phyloP scores from a whole-genome alignment of 1,139 yeast species.

The Yamadazyma buinensis region DNA sequence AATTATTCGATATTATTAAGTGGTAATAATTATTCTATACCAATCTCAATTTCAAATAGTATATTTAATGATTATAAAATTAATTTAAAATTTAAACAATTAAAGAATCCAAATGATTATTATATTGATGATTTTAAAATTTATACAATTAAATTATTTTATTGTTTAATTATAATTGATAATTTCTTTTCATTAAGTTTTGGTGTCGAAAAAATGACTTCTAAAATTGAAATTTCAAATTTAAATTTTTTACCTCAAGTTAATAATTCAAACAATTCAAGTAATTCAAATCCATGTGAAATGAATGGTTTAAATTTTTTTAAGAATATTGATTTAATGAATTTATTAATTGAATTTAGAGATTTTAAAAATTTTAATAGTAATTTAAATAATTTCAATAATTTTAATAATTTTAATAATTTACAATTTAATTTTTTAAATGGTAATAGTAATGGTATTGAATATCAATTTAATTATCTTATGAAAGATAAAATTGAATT shows the following conservation, averaged over 20 bases:
- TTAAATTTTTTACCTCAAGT: constrained; percentile 15
- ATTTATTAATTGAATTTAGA: constrained; percentile 16
- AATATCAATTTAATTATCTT: constrained; percentile 9
- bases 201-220: constrained; percentile 48
- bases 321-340: constrained; percentile 14
- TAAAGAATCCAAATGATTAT: constrained; percentile 14
- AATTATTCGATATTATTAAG: constrained; percentile 56
- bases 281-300: constrained; percentile 9
- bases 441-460: constrained; percentile 4
- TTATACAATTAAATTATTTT: constrained; percentile 48
- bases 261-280: constrained; percentile 6
- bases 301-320: constrained; percentile 12
- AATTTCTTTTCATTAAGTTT: constrained; percentile 52
- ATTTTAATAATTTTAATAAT: constrained; percentile 2
- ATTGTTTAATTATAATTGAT: constrained; percentile 49
- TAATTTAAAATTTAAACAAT: constrained; percentile 32
- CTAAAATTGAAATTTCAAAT: constrained; percentile 6
- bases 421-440: constrained; percentile 3
- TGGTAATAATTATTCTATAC: constrained; percentile 55
- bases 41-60: constrained; percentile 50
- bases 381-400: constrained; percentile 3
- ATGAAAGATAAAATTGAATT: constrained; percentile 19
- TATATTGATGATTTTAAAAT: constrained; percentile 36
- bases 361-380: constrained; percentile 7
- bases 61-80: constrained; percentile 59